Evolutionary conservation across 768 basidiomycete species (phyloP), one percentile per base, ranked within the genome.

Genomic region (Tremella fuciformis): DNA sequence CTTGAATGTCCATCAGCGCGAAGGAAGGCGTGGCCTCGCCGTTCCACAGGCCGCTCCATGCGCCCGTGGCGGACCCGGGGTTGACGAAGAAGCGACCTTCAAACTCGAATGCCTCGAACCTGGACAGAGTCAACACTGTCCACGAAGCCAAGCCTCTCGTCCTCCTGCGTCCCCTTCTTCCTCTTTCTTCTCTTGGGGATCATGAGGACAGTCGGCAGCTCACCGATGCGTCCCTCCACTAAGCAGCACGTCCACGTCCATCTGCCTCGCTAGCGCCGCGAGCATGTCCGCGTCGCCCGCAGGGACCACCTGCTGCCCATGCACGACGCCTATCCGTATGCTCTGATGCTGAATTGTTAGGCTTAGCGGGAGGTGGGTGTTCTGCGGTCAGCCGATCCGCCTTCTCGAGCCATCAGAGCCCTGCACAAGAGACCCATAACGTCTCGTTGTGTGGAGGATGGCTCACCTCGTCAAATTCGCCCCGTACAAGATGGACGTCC

Each of bases 1-100:
- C 96, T 78, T 99, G 96, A 37, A 99, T 87, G 74, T 98, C 96
- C 88, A 99, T 91, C 46, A 98, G 79, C 0, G 96, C 96, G 71
- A 99, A 99, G 1, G 91, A 92, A 0, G 96, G 94, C 1, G 84
- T 91, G 1, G 88, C 86, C 25, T 91, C 90, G 2, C 91, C 92
- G 67, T 7, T 15, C 13, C 6, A 46, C 4, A 83, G 78, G 0
- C 91, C 89, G 37, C 86, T 84, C 91, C 91, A 97, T 38, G 93
- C 93, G 37, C 94, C 94, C 1, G 90, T 93, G 0, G 91, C 94
- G 2, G 88, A 89, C 0, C 94, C 94, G 1, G 93, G 94, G 73
- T 97, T 96, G 44, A 97, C 84, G 72, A 97, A 98, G 81, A 98
- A 99, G 56, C 87, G 84, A 57, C 85, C 84, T 62, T 91, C 91